Conservation (phyloP, 345 rosid genomes). For the Carallia pectinifolia region DNA sequence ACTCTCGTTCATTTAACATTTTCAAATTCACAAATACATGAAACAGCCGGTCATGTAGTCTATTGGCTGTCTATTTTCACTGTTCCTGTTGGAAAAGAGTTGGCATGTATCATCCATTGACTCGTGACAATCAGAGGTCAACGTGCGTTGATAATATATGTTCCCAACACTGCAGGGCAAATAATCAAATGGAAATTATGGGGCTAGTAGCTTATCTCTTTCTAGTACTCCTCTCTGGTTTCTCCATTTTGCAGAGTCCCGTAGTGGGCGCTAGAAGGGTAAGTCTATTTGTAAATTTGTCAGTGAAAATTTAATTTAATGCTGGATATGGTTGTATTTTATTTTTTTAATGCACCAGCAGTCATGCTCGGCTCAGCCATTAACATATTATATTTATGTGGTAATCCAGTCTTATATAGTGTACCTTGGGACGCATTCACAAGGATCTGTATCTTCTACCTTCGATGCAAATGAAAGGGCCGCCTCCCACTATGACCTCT, state of each 20-base stretch:
- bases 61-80: no score
- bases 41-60: no score
- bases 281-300: background rate
- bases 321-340: no score
- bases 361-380: background rate
- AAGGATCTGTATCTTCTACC: background rate
- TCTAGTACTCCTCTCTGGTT: background rate
- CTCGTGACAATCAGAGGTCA: no score
- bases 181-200: background rate
- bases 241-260: background rate
- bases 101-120: no score
- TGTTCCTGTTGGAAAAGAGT: no score
- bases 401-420: conserved; percentile 23
- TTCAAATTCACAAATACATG: no score
- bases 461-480: background rate
- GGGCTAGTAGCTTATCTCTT: background rate
- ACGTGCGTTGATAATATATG: no score
- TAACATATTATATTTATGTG: background rate
- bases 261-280: background rate
- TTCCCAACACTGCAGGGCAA: no score
- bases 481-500: conserved; percentile 5
- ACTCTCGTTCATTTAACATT: no score
- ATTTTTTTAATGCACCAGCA: no score
- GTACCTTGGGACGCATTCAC: conserved; percentile 25
- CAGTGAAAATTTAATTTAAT: no score